A percentile compares a stretch with the other conserved stretches of the same genome.
Evolutionary conservation across 148 eudicot species (phyloP).

Genomic region (Agrostemma githago): DNA sequence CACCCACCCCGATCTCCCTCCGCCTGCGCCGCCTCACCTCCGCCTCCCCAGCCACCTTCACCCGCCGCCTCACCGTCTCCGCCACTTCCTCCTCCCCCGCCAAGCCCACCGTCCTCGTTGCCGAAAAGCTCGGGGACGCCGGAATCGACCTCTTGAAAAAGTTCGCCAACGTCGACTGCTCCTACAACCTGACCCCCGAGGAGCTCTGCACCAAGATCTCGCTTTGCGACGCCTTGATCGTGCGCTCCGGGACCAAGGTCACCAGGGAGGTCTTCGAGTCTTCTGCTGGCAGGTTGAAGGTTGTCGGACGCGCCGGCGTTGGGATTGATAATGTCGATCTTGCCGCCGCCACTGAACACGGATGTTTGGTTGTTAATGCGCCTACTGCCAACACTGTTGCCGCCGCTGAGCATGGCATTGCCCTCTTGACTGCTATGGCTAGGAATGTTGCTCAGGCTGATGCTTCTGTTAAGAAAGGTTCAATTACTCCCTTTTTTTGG

Average conservation of each 20-base stretch:
- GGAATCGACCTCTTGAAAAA: constrained; percentile 56
- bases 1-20: constrained; percentile 28
- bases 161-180: constrained; percentile 83
- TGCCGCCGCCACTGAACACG: constrained; percentile 93
- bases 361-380: constrained; percentile 92
- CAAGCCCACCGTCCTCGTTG: constrained; percentile 77
- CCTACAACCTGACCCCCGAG: constrained; percentile 72
- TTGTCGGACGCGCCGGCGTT: constrained; percentile 95
- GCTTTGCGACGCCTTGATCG: constrained; percentile 83
- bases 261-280: constrained; percentile 88
- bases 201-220: constrained; percentile 96
- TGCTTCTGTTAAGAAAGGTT: constrained; percentile 90
- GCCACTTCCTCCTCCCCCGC: constrained; percentile 39
- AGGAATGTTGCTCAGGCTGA: constrained; percentile 94
- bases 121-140: constrained; percentile 83
- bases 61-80: not conserved
- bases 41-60: constrained; percentile 26
- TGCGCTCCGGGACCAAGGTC: constrained; percentile 84
- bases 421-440: constrained; percentile 83
- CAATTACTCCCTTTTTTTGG: not conserved
- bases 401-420: constrained; percentile 97
- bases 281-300: constrained; percentile 76
- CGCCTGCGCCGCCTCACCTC: constrained; percentile 28
- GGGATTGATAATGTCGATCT: constrained; percentile 99
- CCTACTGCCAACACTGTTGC: constrained; percentile 97